Evolutionary conservation across 805 yeast genomes (phyloP).

Genomic region (Monosporozyma servazzii): DNA sequence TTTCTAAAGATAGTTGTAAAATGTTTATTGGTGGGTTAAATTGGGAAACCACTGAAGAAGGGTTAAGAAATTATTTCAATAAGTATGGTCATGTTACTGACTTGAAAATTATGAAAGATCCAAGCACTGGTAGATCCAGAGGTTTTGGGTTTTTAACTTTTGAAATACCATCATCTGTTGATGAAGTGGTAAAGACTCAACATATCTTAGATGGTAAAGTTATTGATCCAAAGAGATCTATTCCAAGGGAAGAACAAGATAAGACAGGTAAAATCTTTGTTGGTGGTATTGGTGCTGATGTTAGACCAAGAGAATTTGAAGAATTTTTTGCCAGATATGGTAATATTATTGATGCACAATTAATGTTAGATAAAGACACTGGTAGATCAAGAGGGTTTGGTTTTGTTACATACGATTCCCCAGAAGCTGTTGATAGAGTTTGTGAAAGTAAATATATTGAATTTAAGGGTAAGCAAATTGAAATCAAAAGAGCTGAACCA

Average conservation of each 20-base stretch:
- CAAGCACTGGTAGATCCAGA: conserved; percentile 76
- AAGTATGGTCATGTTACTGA: conserved; percentile 86
- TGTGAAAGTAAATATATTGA: conserved; percentile 72
- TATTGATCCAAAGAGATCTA: conserved; percentile 95
- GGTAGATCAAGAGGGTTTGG: conserved; percentile 98
- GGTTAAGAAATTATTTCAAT: conserved; percentile 68
- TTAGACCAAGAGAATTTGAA: conserved; percentile 83
- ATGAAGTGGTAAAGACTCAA: conserved; percentile 74
- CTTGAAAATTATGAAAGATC: conserved; percentile 88
- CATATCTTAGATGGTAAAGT: conserved; percentile 92
- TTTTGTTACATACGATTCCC: conserved; percentile 88
- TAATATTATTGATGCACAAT: conserved; percentile 85
- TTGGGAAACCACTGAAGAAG: conserved; percentile 95
- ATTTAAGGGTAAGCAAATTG: conserved; percentile 80
- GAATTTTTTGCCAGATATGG: conserved; percentile 84
- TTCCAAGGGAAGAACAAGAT: conserved; percentile 95
- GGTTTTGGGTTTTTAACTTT: conserved; percentile 95
- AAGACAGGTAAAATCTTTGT: conserved; percentile 94
- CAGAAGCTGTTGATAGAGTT: conserved; percentile 87
- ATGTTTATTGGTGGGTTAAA: conserved; percentile 96
- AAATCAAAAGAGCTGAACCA: conserved; percentile 78
- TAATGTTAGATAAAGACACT: conserved; percentile 95
- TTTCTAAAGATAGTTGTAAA: conserved; percentile 70
- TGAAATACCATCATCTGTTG: conserved; percentile 69
- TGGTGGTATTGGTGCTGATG: conserved; percentile 94